Evolutionary conservation across 768 basidiomycete species (phyloP).

Genomic region (Pleurotus pulmonarius): DNA sequence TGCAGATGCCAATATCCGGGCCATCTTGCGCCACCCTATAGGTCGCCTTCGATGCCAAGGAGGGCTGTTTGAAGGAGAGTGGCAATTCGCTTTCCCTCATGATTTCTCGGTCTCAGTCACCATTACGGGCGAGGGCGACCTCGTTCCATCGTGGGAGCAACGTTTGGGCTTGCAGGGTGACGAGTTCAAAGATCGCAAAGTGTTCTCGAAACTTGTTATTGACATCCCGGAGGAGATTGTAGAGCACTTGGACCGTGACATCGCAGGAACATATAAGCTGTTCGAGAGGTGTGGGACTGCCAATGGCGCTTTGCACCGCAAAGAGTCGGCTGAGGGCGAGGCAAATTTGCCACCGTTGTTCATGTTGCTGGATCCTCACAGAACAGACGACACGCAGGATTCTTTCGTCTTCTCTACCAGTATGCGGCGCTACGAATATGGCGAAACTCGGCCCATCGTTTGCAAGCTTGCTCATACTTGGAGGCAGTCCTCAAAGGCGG

Average conservation of each 20-base stretch:
- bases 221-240: constrained; percentile 46
- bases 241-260: constrained; percentile 65
- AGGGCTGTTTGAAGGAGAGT: constrained; percentile 62
- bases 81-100: constrained; percentile 79
- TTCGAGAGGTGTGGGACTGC: constrained; percentile 89
- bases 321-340: constrained; percentile 39
- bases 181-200: constrained; percentile 61
- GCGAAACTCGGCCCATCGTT: constrained; percentile 74
- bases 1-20: constrained; percentile 77
- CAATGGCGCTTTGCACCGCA: constrained; percentile 77
- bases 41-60: constrained; percentile 62
- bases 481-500: constrained; percentile 62
- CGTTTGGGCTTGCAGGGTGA: constrained; percentile 69
- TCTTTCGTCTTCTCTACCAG: constrained; percentile 81
- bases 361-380: constrained; percentile 83
- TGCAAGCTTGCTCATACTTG: constrained; percentile 72
- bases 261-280: constrained; percentile 76
- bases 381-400: constrained; percentile 75
- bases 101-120: constrained; percentile 51
- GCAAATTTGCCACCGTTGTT: constrained; percentile 58
- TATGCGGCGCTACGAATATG: constrained; percentile 75
- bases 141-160: constrained; percentile 82
- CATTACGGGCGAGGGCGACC: constrained; percentile 61
- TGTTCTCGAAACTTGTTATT: constrained; percentile 66
- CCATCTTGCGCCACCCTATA: constrained; percentile 68